Evolutionary conservation across 148 eudicot genomes (phyloP).

Genomic region (Bassia scoparia): DNA sequence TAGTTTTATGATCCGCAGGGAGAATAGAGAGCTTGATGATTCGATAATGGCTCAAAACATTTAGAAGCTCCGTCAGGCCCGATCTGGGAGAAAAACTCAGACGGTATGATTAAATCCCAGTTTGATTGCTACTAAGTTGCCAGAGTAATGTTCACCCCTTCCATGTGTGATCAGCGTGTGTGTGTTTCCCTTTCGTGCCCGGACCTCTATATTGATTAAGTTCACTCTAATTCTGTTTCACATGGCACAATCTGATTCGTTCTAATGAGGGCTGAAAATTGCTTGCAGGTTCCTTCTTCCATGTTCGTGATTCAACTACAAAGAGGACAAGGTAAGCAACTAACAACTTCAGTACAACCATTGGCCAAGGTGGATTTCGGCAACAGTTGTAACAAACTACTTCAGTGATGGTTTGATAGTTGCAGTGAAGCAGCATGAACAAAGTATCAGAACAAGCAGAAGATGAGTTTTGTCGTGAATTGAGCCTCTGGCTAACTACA

Average conservation of each 20-base stretch:
- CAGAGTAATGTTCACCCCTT: too few relatives aligned
- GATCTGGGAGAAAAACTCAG: constrained; percentile 47
- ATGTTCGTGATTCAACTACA: constrained; percentile 70
- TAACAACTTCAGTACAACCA: constrained; percentile 56
- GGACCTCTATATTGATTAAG: not conserved
- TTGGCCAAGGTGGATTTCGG: constrained; percentile 97
- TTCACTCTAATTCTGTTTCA: not conserved
- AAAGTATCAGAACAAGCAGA: constrained; percentile 86
- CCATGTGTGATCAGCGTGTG: not conserved
- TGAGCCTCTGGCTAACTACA: constrained; percentile 87
- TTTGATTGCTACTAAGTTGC: not conserved
- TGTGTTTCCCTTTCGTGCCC: not conserved
- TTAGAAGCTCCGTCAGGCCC: constrained; percentile 38
- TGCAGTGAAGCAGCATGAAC: constrained; percentile 85
- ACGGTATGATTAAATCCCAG: constrained; percentile 45
- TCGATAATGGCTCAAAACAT: constrained; percentile 36
- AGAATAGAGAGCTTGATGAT: constrained; percentile 67
- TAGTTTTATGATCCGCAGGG: constrained; percentile 65
- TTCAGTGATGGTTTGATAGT: constrained; percentile 61
- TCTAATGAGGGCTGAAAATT: constrained; percentile 9
- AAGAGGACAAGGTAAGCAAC: constrained; percentile 84
- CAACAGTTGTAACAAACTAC: constrained; percentile 76
- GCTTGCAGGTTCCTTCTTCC: constrained; percentile 58
- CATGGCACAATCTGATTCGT: not conserved
- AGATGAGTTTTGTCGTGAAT: constrained; percentile 91